Evolutionary conservation across 352 stramenopile species (phyloP).

Genomic region (Globisporangium cystogenes): DNA sequence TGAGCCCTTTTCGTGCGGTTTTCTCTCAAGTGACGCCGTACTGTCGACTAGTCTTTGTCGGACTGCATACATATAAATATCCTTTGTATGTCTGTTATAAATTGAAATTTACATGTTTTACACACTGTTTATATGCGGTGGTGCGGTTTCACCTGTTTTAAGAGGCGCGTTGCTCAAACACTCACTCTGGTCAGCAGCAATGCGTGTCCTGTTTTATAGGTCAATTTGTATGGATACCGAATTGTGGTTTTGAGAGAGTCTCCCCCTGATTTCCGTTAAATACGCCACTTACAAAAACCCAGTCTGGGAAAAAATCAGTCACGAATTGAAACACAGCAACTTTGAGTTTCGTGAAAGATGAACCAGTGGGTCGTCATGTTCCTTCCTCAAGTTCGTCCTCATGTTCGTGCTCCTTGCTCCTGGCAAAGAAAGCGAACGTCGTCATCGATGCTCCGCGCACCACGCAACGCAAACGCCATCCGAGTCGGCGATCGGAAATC

Average conservation of each 20-base stretch:
- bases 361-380: too few species aligned
- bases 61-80: neutral
- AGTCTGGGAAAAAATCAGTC: slow-evolving; percentile 1
- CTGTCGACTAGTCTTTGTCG: neutral
- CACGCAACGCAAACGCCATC: neutral
- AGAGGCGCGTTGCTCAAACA: neutral
- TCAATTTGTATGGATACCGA: neutral
- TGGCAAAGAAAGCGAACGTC: neutral
- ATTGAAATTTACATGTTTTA: too few species aligned
- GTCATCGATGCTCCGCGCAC: too few species aligned
- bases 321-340: too few species aligned
- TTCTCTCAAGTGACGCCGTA: neutral
- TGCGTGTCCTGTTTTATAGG: neutral
- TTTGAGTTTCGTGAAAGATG: neutral
- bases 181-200: neutral
- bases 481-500: too few species aligned
- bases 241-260: neutral
- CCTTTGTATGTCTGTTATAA: neutral
- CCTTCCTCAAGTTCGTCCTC: too few species aligned
- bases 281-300: neutral
- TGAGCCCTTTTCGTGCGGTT: slow-evolving; percentile 1
- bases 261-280: neutral
- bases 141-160: neutral
- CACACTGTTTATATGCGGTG: too few species aligned
- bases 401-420: too few species aligned